Conservation (phyloP, 163 green algal genomes). For the Coccomyxa subellipsoidea region DNA sequence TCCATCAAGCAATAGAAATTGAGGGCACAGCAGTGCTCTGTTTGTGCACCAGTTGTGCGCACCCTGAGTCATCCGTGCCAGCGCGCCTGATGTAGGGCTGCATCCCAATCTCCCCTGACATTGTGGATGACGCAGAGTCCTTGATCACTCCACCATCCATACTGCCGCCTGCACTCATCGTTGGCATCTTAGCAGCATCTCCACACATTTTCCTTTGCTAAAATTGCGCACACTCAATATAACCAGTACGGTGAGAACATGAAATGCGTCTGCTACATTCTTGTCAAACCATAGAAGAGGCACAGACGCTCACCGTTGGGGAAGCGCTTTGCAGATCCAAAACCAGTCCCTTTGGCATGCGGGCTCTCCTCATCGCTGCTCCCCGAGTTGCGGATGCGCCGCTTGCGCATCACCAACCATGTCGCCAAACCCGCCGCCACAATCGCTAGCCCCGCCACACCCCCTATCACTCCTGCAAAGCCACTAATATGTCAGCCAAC, state of each 20-base stretch:
- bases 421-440: background rate
- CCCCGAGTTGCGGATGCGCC: background rate
- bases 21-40: too few species aligned
- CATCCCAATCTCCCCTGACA: constrained; percentile 2
- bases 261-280: too few species aligned
- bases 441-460: background rate
- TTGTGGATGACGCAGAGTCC: background rate
- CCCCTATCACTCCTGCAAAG: background rate
- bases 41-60: too few species aligned
- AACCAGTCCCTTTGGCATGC: background rate
- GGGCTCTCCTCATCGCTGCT: constrained; percentile 10
- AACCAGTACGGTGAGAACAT: too few species aligned
- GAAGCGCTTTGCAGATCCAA: background rate
- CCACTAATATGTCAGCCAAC: background rate
- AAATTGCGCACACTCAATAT: too few species aligned
- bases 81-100: background rate
- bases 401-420: constrained; percentile 1
- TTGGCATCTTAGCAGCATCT: background rate
- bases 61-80: background rate
- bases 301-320: background rate
- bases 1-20: too few species aligned
- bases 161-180: background rate
- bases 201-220: too few species aligned
- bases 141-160: background rate
- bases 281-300: background rate